Evolutionary conservation across 2,329 filamentous ascomycete species (phyloP).

Genomic region (Hypomyces rosellus): DNA sequence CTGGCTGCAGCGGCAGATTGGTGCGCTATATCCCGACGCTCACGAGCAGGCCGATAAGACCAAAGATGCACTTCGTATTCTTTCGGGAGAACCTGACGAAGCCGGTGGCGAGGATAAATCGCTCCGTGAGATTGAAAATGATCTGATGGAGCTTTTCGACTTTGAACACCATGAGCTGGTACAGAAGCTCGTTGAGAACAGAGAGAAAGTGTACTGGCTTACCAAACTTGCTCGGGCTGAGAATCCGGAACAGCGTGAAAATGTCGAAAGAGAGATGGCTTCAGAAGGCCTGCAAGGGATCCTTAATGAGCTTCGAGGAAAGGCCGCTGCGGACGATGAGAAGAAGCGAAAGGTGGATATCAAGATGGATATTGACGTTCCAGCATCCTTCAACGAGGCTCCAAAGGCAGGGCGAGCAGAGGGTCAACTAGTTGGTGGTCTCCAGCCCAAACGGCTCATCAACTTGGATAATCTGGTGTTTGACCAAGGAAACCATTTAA

Average conservation of each 20-base stretch:
- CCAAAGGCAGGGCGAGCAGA: slow-evolving; percentile 53
- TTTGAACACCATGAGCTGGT: slow-evolving; percentile 94
- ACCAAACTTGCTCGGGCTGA: slow-evolving; percentile 80
- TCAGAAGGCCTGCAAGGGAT: slow-evolving; percentile 83
- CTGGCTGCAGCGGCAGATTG: slow-evolving; percentile 93
- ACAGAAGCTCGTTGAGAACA: slow-evolving; percentile 82
- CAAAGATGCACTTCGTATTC: slow-evolving; percentile 70
- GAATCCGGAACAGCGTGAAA: slow-evolving; percentile 66
- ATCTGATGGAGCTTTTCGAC: slow-evolving; percentile 96
- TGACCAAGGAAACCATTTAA: slow-evolving; percentile 95
- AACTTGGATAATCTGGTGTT: slow-evolving; percentile 96
- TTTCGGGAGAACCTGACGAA: slow-evolving; percentile 68
- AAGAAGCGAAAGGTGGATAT: slow-evolving; percentile 71
- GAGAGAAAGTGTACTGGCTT: slow-evolving; percentile 93
- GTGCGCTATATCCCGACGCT: slow-evolving; percentile 79
- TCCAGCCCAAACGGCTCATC: slow-evolving; percentile 81
- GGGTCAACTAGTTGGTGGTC: slow-evolving; percentile 67
- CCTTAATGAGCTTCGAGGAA: slow-evolving; percentile 78
- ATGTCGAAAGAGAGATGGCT: slow-evolving; percentile 84
- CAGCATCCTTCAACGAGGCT: slow-evolving; percentile 48
- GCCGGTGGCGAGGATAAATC: slow-evolving; percentile 73
- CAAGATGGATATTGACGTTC: slow-evolving; percentile 89
- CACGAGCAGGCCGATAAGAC: slow-evolving; percentile 94
- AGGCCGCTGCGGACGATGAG: slow-evolving; percentile 52
- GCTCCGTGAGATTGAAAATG: slow-evolving; percentile 91